Evolutionary conservation across 2,329 filamentous ascomycete species (phyloP), one percentile per base, ranked within the genome.

Genomic region (Seiridium unicorne): DNA sequence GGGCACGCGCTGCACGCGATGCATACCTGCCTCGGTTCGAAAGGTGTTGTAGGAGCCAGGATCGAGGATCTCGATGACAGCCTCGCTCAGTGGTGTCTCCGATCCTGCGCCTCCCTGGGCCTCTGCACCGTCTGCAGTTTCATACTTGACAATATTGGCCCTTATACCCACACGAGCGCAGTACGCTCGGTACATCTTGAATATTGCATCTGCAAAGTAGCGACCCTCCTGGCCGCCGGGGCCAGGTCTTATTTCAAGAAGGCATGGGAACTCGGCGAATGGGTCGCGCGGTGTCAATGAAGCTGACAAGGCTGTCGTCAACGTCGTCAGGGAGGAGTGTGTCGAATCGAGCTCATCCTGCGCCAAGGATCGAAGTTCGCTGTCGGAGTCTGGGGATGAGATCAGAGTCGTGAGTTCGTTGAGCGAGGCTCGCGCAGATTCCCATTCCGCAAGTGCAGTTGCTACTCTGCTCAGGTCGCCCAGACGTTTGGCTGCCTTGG

Each of bases 1-100:
- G 1, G 95, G 95, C 3, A 99, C 89, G 34, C 95, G 88, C 79
- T 99, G 95, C 0, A 99, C 95, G 35, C 95, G 87, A 73, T 99
- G 95, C 65, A 99, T 95, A 38, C 95, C 95, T 3, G 94, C 92
- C 76, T 99, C 95, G 67, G 89, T 89, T 62, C 94, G 86, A 68
- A 99, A 86, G 1, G 86, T 71, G 62, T 90, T 91, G 75, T 97
- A 99, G 31, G 93, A 89, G 36, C 92, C 92, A 1, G 85, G 77
- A 55, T 87, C 84, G 61, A 89, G 85, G 42, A 99, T 81, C 73
- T 97, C 93, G 34, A 99, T 82, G 32, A 99, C 87, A 6, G 92
- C 95, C 78, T 98, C 95, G 59, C 90, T 87, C 3, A 98, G 81
- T 5, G 92, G 88, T 34, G 84, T 77, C 63, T 93, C 90, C 3